Conservation (phyloP, 2,329 filamentous ascomycete species). For the Xylariaceae sp. region DNA sequence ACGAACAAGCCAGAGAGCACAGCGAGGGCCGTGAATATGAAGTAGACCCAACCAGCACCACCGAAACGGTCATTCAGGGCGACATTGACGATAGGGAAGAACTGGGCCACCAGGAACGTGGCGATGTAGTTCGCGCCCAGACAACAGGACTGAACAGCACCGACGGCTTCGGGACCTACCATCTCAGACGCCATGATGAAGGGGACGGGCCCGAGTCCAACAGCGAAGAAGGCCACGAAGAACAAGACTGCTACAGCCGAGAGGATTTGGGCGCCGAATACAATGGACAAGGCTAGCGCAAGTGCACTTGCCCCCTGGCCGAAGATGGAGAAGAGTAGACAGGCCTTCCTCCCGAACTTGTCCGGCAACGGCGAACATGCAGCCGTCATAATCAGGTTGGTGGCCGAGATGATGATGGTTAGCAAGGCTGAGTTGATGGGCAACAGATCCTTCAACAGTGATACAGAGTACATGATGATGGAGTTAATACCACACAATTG, state of each 20-base stretch:
- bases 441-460: conserved; percentile 74
- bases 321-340: conserved; percentile 72
- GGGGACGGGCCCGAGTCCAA: conserved; percentile 87
- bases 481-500: conserved; percentile 94
- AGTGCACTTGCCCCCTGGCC: conserved; percentile 80
- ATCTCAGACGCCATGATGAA: conserved; percentile 92
- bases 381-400: conserved; percentile 81
- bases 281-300: conserved; percentile 73
- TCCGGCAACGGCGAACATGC: conserved; percentile 81
- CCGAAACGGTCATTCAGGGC: conserved; percentile 59
- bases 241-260: conserved; percentile 76
- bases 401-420: conserved; percentile 78
- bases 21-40: conserved; percentile 78
- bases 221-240: conserved; percentile 85
- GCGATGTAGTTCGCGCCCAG: conserved; percentile 83
- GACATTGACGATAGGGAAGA: conserved; percentile 83
- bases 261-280: conserved; percentile 63
- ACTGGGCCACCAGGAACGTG: conserved; percentile 89
- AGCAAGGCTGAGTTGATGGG: conserved; percentile 76
- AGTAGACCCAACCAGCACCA: conserved; percentile 78
- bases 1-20: conserved; percentile 67
- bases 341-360: conserved; percentile 79
- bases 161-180: conserved; percentile 83
- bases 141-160: conserved; percentile 84
- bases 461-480: conserved; percentile 97